These are phyloP conservation scores for Hyphopichia pseudoburtonii DNA, from an alignment of 1,139 yeast species.

Conservation along the genomic window DNA sequence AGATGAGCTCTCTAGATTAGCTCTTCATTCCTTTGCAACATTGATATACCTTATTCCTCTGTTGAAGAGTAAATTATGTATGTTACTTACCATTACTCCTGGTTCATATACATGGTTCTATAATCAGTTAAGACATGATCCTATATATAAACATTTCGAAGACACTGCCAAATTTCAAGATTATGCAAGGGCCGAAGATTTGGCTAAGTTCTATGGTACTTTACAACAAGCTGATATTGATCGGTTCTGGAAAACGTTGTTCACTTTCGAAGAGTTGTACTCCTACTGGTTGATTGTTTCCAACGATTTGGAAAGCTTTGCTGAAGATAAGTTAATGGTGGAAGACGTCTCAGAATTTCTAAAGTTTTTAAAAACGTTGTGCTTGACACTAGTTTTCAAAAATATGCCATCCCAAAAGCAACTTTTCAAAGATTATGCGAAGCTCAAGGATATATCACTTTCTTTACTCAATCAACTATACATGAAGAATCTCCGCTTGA, in stretches of 20 bases:
- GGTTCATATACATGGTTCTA: constrained; percentile 32
- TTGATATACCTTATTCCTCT: constrained; percentile 31
- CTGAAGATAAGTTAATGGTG: constrained; percentile 42
- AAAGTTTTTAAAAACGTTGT: constrained; percentile 51
- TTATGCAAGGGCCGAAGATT: constrained; percentile 17
- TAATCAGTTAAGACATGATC: constrained; percentile 16
- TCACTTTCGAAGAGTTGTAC: constrained; percentile 39
- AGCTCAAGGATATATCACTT: constrained; percentile 41
- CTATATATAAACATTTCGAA: constrained; percentile 17
- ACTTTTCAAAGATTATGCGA: constrained; percentile 17
- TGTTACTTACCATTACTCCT: constrained; percentile 37
- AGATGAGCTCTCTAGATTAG: constrained; percentile 10
- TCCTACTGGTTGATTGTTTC: constrained; percentile 59
- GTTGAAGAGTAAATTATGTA: constrained; percentile 31
- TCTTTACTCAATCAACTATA: constrained; percentile 67
- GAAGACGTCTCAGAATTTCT: constrained; percentile 49
- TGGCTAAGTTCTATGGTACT: constrained; percentile 12
- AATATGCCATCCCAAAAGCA: constrained; percentile 6
- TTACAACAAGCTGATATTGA: constrained; percentile 7
- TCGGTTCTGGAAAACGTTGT: constrained; percentile 35
- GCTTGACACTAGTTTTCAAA: constrained; percentile 55
- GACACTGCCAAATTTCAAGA: constrained; percentile 14
- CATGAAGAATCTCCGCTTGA: constrained; percentile 63
- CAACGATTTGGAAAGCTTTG: constrained; percentile 65
- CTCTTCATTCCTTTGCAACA: constrained; percentile 24